These are phyloP conservation scores for Austropuccinia psidii DNA, from an alignment of 1,284 basidiomycete genomes.

Conservation along the genomic window DNA sequence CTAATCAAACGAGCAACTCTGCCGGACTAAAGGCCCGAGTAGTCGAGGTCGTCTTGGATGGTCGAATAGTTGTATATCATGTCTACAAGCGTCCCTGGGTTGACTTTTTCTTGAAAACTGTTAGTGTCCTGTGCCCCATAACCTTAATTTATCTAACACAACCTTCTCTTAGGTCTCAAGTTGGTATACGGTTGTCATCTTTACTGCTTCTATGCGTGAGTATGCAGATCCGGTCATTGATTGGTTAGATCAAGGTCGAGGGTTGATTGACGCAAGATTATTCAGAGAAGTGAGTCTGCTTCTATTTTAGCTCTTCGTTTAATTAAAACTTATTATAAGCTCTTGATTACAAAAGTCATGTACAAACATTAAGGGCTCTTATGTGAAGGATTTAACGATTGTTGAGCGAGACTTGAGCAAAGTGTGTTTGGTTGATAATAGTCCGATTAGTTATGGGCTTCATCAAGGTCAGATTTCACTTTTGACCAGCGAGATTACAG, in stretches of 20 bases:
- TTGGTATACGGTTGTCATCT: constrained; percentile 98
- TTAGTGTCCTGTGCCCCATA: constrained; percentile 49
- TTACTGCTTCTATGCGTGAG: constrained; percentile 97
- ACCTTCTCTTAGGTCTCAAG: constrained; percentile 65
- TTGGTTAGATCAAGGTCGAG: constrained; percentile 89
- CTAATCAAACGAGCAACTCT: constrained; percentile 39
- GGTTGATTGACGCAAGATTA: constrained; percentile 71
- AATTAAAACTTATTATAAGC: background rate
- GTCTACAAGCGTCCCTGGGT: constrained; percentile 97
- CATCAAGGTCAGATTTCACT: constrained; percentile 51
- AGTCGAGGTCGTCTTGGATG: constrained; percentile 90
- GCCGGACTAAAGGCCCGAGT: constrained; percentile 65
- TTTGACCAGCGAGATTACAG: background rate
- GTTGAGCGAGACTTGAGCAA: constrained; percentile 80
- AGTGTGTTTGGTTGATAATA: constrained; percentile 93
- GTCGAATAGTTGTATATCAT: constrained; percentile 84
- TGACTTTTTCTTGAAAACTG: constrained; percentile 90
- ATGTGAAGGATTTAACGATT: constrained; percentile 83
- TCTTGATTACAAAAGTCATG: constrained; percentile 60
- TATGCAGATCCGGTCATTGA: constrained; percentile 99
- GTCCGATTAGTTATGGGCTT: constrained; percentile 81
- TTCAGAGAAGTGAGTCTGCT: constrained; percentile 70
- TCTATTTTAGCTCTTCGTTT: background rate
- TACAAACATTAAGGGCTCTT: constrained; percentile 83
- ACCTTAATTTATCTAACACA: constrained; percentile 53